A percentile compares a stretch with the other conserved stretches of the same genome.
phyloP scores from a whole-genome alignment of 345 rosid genomes.

The Ceriops zippeliana region DNA sequence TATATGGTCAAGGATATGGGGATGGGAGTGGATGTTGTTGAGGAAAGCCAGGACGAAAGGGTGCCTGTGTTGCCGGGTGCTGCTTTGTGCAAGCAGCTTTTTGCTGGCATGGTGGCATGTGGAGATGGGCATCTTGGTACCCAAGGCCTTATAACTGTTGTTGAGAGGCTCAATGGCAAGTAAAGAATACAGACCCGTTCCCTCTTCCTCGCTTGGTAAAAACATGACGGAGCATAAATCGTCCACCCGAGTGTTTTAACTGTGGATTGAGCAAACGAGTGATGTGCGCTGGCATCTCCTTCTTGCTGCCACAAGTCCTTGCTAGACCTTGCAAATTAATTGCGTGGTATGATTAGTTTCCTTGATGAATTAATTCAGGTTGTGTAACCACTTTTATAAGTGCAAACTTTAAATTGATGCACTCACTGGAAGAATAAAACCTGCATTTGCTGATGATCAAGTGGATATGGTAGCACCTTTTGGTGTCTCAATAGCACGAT shows the following conservation, averaged over 20 bases:
- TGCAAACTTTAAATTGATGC: too few relatives aligned
- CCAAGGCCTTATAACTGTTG: conserved; percentile 69
- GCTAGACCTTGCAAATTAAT: too few relatives aligned
- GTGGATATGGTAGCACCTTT: too few relatives aligned
- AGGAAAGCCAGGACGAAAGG: conserved; percentile 40
- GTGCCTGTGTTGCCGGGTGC: conserved; percentile 58
- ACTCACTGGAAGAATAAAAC: too few relatives aligned
- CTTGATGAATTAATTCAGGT: not conserved
- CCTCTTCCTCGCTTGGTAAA: not conserved
- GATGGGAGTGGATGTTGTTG: conserved; percentile 57
- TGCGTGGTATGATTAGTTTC: not conserved
- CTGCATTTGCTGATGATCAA: too few relatives aligned
- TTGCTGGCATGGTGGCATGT: conserved; percentile 74
- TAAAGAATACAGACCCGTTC: not conserved
- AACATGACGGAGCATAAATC: not conserved
- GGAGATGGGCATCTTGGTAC: conserved; percentile 69
- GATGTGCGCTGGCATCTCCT: not conserved
- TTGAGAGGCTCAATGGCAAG: conserved; percentile 67
- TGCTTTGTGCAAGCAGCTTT: conserved; percentile 70
- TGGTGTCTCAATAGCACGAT: too few relatives aligned
- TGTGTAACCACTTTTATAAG: not conserved
- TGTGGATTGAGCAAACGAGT: not conserved
- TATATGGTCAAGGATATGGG: conserved; percentile 89
- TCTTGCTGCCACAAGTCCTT: not conserved
- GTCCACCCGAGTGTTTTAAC: too few relatives aligned